Evolutionary conservation across 768 basidiomycete species (phyloP).

Genomic region (Clavaria fumosa): DNA sequence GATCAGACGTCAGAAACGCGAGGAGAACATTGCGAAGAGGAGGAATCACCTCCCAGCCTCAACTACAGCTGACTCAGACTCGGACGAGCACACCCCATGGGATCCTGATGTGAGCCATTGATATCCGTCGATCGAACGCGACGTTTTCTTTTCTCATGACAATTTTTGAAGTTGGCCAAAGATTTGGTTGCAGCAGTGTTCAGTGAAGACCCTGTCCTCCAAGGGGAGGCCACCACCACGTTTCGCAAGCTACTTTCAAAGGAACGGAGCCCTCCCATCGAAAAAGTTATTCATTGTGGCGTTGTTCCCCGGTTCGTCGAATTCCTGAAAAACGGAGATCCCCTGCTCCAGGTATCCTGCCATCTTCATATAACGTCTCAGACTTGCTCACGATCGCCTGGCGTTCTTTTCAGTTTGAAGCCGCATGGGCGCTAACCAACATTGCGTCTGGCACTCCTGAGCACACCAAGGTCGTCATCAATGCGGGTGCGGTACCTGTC

Average conservation of each 20-base stretch:
- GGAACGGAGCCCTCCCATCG: slow-evolving; percentile 99
- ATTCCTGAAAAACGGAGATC: slow-evolving; percentile 67
- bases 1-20: slow-evolving; percentile 95
- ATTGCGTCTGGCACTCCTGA: slow-evolving; percentile 97
- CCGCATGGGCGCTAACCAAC: slow-evolving; percentile 96
- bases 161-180: slow-evolving; percentile 46
- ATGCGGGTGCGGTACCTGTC: slow-evolving; percentile 85
- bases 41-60: slow-evolving; percentile 83
- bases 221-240: slow-evolving; percentile 93
- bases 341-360: slow-evolving; percentile 64
- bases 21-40: slow-evolving; percentile 97
- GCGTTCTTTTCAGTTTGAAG: slow-evolving; percentile 60
- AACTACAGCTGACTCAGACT: slow-evolving; percentile 73
- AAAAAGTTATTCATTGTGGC: slow-evolving; percentile 93
- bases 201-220: slow-evolving; percentile 79
- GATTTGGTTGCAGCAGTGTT: slow-evolving; percentile 93
- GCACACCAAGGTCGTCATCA: slow-evolving; percentile 96
- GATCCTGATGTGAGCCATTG: slow-evolving; percentile 52
- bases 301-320: slow-evolving; percentile 96
- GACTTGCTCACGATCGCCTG: slow-evolving; percentile 4
- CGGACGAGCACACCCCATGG: slow-evolving; percentile 65
- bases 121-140: slow-evolving; percentile 7
- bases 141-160: slow-evolving; percentile 9
- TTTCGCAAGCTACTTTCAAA: slow-evolving; percentile 98
- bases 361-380: neutral